A percentile compares a stretch with the other conserved stretches of the same genome.
Conservation (phyloP, 306 rosid genomes). For the Pyrus communis region DNA sequence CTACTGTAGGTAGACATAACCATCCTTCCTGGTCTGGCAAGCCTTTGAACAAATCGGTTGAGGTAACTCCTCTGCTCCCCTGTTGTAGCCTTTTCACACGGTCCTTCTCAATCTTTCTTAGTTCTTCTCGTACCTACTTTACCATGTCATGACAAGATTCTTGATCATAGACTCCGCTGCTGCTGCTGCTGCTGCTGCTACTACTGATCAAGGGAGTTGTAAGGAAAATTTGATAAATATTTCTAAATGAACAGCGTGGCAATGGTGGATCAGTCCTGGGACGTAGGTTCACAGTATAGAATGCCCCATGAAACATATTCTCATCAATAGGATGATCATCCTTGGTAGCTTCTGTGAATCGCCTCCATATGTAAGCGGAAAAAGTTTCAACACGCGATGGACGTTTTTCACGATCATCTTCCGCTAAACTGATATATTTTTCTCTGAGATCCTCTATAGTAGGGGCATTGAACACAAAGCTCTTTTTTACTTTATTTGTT, state of each 20-base stretch:
- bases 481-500: background rate
- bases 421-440: no score
- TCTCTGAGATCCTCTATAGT: background rate
- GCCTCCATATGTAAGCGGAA: background rate
- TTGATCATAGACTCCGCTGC: background rate
- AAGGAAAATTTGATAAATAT: background rate
- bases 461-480: constrained; percentile 1
- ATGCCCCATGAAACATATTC: background rate
- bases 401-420: no score
- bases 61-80: background rate
- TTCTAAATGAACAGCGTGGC: background rate
- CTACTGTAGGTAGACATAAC: constrained; percentile 5
- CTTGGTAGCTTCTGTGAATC: background rate
- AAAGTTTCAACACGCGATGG: background rate
- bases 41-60: no score
- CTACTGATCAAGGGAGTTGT: background rate
- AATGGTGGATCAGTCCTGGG: constrained; percentile 4
- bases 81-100: background rate
- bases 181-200: background rate
- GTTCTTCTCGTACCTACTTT: constrained; percentile 14
- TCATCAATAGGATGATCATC: no score
- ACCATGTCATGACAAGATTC: constrained; percentile 3
- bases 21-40: background rate
- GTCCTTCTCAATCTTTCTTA: background rate
- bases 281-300: background rate